Conservation (phyloP, 257 asterid species). For the Vinca minor region DNA sequence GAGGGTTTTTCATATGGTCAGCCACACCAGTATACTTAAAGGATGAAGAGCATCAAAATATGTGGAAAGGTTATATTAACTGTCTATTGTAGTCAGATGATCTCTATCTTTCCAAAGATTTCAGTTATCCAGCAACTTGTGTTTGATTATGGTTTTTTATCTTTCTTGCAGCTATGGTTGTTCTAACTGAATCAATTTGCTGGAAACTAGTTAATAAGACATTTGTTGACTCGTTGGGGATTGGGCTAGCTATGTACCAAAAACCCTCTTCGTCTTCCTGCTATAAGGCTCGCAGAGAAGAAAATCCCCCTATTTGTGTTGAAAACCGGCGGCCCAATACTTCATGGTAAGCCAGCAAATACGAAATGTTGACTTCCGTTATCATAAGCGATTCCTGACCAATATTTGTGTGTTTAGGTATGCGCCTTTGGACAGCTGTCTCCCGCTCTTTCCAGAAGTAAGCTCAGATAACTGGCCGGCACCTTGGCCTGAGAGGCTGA, state of each 20-base stretch:
- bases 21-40: slow-evolving; percentile 20
- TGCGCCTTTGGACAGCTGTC: slow-evolving; percentile 57
- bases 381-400: not conserved
- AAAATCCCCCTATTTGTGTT: slow-evolving; percentile 60
- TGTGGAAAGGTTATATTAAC: slow-evolving; percentile 8
- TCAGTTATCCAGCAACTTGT: not conserved
- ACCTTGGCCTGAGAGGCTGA: slow-evolving; percentile 77
- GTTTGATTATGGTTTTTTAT: not conserved
- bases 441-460: slow-evolving; percentile 32
- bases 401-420: slow-evolving; percentile 46
- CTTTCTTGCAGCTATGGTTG: slow-evolving; percentile 14
- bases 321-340: slow-evolving; percentile 31
- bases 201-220: slow-evolving; percentile 29
- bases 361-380: not conserved
- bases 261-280: slow-evolving; percentile 65
- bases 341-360: slow-evolving; percentile 44
- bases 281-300: slow-evolving; percentile 51
- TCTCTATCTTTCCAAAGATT: not conserved
- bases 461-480: slow-evolving; percentile 45
- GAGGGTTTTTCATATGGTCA: slow-evolving; percentile 22
- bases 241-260: slow-evolving; percentile 65
- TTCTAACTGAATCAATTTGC: slow-evolving; percentile 19
- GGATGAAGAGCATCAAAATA: slow-evolving; percentile 10
- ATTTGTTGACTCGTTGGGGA: slow-evolving; percentile 23
- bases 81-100: not conserved